A percentile compares a stretch with the other conserved stretches of the same genome.
Conservation (phyloP, 2,329 filamentous ascomycete species). For the Aspergillus bombycis region DNA sequence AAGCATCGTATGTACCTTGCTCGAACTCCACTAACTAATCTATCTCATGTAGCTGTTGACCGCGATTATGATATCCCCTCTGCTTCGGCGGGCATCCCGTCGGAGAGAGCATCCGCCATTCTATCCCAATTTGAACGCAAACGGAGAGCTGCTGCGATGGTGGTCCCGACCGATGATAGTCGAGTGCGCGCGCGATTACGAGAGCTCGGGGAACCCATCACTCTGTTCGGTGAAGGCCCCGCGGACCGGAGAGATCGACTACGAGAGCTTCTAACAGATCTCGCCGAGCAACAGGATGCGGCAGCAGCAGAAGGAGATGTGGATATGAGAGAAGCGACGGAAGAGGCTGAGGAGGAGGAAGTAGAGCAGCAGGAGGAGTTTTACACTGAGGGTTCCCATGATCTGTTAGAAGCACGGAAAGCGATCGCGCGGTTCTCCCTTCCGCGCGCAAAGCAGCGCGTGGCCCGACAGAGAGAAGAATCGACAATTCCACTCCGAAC, state of each 20-base stretch:
- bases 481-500: slow-evolving; percentile 81
- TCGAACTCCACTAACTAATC: not conserved
- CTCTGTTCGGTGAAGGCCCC: slow-evolving; percentile 88
- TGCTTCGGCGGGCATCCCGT: slow-evolving; percentile 65
- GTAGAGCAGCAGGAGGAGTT: slow-evolving; percentile 89
- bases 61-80: slow-evolving; percentile 81
- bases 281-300: slow-evolving; percentile 64
- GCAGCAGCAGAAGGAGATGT: slow-evolving; percentile 51
- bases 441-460: slow-evolving; percentile 75
- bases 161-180: slow-evolving; percentile 91
- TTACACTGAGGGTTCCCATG: slow-evolving; percentile 80
- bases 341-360: slow-evolving; percentile 61
- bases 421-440: slow-evolving; percentile 83
- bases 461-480: slow-evolving; percentile 78
- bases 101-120: slow-evolving; percentile 83
- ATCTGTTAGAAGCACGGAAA: slow-evolving; percentile 74
- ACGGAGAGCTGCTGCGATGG: slow-evolving; percentile 81
- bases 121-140: slow-evolving; percentile 89
- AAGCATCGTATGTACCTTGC: not conserved
- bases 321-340: slow-evolving; percentile 52
- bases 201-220: slow-evolving; percentile 89
- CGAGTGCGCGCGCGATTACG: slow-evolving; percentile 79
- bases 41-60: slow-evolving; percentile 60
- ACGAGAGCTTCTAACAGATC: slow-evolving; percentile 75
- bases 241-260: slow-evolving; percentile 84